Conservation (phyloP, 805 yeast species). For the Spathaspora hagerdaliae region DNA sequence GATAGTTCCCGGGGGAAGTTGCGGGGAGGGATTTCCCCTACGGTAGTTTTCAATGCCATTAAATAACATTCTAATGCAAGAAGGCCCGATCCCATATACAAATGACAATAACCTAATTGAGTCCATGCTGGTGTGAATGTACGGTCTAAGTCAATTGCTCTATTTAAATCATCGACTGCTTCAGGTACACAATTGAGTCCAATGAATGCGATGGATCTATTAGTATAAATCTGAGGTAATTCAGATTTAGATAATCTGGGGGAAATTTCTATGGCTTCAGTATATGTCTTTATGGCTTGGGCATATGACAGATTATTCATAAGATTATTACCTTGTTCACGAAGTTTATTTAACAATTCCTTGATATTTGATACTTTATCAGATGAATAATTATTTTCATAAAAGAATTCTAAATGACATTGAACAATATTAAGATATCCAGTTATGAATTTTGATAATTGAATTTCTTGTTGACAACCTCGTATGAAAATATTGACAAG, state of each 20-base stretch:
- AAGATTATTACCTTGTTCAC: conserved; percentile 39
- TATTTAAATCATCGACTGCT: conserved; percentile 33
- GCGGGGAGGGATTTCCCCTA: conserved; percentile 30
- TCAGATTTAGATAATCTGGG: conserved; percentile 9
- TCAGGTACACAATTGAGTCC: conserved; percentile 39
- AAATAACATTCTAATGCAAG: conserved; percentile 30
- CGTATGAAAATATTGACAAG: too few species aligned
- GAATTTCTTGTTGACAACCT: too few species aligned
- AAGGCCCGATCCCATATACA: conserved; percentile 35
- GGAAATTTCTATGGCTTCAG: conserved; percentile 29
- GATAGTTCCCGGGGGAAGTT: conserved; percentile 9
- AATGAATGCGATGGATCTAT: conserved; percentile 39
- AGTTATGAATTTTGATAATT: background rate
- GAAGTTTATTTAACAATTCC: conserved; percentile 12
- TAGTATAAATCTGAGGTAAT: conserved; percentile 31
- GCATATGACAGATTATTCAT: conserved; percentile 34
- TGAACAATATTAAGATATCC: background rate
- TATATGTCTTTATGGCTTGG: conserved; percentile 36
- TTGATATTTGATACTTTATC: background rate
- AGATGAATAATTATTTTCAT: background rate
- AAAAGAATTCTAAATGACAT: background rate
- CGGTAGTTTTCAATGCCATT: conserved; percentile 23
- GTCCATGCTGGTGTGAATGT: conserved; percentile 41
- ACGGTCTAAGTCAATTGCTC: conserved; percentile 26
- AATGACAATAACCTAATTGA: conserved; percentile 40